Conservation (phyloP, 352 stramenopile species). For the Globisporangium parvum region DNA sequence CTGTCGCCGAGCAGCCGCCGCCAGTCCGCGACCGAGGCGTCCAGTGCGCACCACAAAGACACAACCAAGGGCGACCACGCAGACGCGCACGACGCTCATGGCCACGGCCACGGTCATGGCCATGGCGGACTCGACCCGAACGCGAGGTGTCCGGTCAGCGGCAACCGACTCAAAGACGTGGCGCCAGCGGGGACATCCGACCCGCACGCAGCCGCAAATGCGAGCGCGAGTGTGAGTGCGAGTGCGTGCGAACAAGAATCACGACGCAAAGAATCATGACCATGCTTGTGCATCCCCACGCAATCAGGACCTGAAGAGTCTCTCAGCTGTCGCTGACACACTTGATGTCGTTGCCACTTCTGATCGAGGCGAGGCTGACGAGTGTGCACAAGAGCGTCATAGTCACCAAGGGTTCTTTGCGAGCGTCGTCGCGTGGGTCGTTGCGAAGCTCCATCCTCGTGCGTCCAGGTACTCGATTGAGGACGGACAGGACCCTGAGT, state of each 20-base stretch:
- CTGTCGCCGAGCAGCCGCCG: conserved; percentile 2
- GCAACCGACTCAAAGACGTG: conserved; percentile 15
- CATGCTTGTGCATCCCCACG: not conserved
- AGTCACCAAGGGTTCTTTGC: not conserved
- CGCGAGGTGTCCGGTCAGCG: conserved; percentile 18
- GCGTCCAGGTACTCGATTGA: not conserved
- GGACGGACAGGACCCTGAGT: not conserved
- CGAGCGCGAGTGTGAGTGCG: not conserved
- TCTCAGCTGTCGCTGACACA: too few species aligned
- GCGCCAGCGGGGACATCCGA: not conserved
- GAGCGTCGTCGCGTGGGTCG: not conserved
- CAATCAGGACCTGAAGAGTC: not conserved
- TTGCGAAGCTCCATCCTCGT: not conserved
- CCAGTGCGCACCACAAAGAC: not conserved
- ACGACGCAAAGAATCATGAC: not conserved
- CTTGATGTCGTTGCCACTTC: too few species aligned
- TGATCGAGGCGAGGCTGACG: too few species aligned
- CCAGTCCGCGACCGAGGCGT: not conserved
- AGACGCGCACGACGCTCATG: not conserved
- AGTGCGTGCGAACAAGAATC: not conserved
- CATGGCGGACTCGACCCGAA: conserved; percentile 8
- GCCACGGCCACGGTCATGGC: not conserved
- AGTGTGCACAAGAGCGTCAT: not conserved
- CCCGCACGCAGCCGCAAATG: not conserved
- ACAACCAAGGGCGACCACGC: not conserved